Evolutionary conservation across 2,329 filamentous ascomycete genomes (phyloP), one percentile per base, ranked within the genome.

Genomic region (Metarhizium brunneum): DNA sequence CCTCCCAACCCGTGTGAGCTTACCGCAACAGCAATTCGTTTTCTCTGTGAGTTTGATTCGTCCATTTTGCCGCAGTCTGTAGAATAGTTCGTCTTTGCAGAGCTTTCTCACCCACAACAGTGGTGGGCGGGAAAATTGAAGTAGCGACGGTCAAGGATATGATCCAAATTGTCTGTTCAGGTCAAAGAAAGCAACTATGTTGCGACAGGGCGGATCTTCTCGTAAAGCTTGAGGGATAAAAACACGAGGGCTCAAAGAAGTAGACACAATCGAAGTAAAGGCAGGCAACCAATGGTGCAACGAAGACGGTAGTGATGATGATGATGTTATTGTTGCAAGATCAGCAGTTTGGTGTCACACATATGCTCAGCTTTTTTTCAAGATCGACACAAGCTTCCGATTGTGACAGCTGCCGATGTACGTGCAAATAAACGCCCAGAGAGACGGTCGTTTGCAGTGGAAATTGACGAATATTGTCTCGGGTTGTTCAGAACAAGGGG

Each of bases 21-120:
- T 72, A 84, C 81, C 57, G 81, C 81, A 58, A 84, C 79, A 30
- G 80, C 76, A 61, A 83, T 83, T 42, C 81, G 73, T 70, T 83
- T 83, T 51, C 80, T 71, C 57, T 79, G 76, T 13, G 75, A 73
- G 1, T 73, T 63, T 8, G 70, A 65, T 11, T 79, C 74, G 1
- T 72, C 66, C 30, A 53, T 52, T 40, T 50, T 56, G 29, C 45
- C 43, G 29, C n/a, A 13, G 14, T 55, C 36, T 3, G 30, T 5
- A 32, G 18, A 45, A 10, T 45, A 10, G 7, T 13, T 29, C 10
- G 20, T 16, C 45, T 30, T 48, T 18, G 8, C 6, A 30, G 2
- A 48, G 10, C 20, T 48, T 30, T n/a, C 25, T 14, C 20, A 11
- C 20, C 45, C 25, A 48, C 10, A 45, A 45, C 2, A 8, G 42